Conservation (phyloP, 2,329 filamentous ascomycete species). For the Phialophora verrucosa region DNA sequence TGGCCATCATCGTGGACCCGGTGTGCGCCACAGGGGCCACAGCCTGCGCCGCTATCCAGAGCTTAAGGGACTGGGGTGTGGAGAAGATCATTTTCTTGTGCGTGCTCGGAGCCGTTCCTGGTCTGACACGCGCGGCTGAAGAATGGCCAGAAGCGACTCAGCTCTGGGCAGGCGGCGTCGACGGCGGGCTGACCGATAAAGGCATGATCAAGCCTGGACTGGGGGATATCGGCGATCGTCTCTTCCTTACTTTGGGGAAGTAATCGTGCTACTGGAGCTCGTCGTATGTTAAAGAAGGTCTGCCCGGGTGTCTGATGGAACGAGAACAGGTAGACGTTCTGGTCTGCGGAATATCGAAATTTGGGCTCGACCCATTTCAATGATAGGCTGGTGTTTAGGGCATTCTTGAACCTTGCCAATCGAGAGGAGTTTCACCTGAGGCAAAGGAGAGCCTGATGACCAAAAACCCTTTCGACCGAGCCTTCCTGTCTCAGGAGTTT, state of each 20-base stretch:
- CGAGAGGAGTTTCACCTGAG: conserved; percentile 54
- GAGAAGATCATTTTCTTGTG: conserved; percentile 76
- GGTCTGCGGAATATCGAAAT: not conserved
- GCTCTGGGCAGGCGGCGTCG: conserved; percentile 82
- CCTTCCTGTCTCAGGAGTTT: conserved; percentile 76
- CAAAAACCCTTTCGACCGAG: conserved; percentile 73
- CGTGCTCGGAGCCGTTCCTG: conserved; percentile 73
- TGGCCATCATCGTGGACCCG: conserved; percentile 88
- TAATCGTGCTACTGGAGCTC: conserved; percentile 44
- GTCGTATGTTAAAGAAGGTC: not conserved
- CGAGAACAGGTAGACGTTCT: conserved; percentile 1
- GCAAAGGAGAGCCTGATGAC: conserved; percentile 80
- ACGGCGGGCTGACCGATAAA: conserved; percentile 72
- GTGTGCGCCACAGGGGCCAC: conserved; percentile 94
- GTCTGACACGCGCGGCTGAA: conserved; percentile 71
- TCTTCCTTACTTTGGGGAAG: conserved; percentile 90
- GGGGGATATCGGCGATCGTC: conserved; percentile 86
- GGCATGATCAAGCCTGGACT: conserved; percentile 92
- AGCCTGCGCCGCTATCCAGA: conserved; percentile 85
- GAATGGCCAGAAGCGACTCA: conserved; percentile 68
- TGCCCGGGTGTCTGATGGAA: not conserved
- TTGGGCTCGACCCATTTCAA: not conserved
- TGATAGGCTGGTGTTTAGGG: not conserved
- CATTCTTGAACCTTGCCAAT: not conserved
- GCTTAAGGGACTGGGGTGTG: conserved; percentile 90